Percentiles rank a stretch among this genome's conserved stretches.
Conservation (phyloP, 257 asterid species). For the Handroanthus guayacan region DNA sequence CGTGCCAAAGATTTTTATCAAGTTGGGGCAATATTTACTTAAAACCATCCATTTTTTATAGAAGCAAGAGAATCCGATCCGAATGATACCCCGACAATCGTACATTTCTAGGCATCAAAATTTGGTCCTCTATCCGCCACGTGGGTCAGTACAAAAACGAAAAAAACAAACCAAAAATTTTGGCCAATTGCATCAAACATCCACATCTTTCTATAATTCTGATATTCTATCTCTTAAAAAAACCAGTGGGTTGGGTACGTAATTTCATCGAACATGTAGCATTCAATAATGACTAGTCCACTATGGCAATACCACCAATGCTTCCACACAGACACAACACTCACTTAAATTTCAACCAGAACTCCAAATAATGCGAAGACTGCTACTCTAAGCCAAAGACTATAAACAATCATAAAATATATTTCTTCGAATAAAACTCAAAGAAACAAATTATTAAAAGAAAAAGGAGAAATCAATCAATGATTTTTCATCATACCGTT, state of each 20-base stretch:
- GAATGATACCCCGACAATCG: background rate
- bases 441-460: background rate
- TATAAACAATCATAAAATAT: background rate
- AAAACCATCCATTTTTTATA: slow-evolving; percentile 5
- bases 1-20: slow-evolving; percentile 5
- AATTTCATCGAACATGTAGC: slow-evolving; percentile 33
- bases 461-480: background rate
- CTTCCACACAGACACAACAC: background rate
- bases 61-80: background rate
- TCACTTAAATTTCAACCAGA: background rate
- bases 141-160: background rate
- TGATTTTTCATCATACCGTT: slow-evolving; percentile 58
- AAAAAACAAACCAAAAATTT: background rate
- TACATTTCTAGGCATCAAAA: slow-evolving; percentile 1
- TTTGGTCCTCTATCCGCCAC: slow-evolving; percentile 11
- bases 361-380: background rate
- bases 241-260: background rate
- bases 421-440: background rate
- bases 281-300: background rate
- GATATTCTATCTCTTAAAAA: background rate
- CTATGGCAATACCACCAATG: background rate
- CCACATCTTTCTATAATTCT: background rate
- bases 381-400: background rate
- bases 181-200: slow-evolving; percentile 10
- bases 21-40: slow-evolving; percentile 2